phyloP scores from a whole-genome alignment of 768 basidiomycete genomes.

The Myochromella boudieri region DNA sequence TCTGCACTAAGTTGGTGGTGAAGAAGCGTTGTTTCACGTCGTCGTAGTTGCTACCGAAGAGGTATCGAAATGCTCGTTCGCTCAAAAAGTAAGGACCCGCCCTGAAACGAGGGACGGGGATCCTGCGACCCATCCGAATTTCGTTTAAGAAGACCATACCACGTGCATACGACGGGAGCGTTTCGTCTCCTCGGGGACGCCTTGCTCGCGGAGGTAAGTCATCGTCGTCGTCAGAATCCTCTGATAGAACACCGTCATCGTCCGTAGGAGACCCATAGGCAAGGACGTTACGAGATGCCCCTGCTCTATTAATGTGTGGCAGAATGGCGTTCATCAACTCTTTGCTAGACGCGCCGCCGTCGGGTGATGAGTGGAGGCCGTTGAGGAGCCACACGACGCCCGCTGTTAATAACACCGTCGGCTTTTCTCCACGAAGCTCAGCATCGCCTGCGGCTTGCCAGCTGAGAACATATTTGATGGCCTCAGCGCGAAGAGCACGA shows the following conservation, averaged over 20 bases:
- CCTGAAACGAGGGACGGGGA: conserved; percentile 3
- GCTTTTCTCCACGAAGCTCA: neutral
- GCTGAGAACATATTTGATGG: conserved; percentile 14
- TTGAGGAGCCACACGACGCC: conserved; percentile 23
- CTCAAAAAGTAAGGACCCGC: neutral
- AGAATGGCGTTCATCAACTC: conserved; percentile 21
- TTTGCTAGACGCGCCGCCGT: conserved; percentile 17
- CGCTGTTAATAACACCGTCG: conserved; percentile 22
- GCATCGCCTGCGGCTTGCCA: conserved; percentile 15
- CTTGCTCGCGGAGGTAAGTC: neutral
- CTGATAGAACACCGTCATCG: neutral
- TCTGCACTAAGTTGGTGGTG: neutral
- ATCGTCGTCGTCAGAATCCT: conserved; percentile 2
- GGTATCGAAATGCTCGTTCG: neutral
- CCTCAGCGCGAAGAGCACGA: conserved; percentile 18
- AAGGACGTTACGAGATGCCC: conserved; percentile 14
- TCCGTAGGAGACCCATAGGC: conserved; percentile 10
- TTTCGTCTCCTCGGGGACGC: neutral
- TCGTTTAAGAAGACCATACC: conserved; percentile 2
- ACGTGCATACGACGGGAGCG: neutral
- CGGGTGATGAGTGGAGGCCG: conserved; percentile 24
- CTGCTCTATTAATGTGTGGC: conserved; percentile 13
- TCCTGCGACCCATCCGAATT: neutral
- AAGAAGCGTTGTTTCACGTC: neutral
- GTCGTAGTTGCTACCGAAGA: neutral